These are phyloP conservation scores for Tetrahymena elliotti DNA, from an alignment of 73 alveolate species.

Conservation along the genomic window DNA sequence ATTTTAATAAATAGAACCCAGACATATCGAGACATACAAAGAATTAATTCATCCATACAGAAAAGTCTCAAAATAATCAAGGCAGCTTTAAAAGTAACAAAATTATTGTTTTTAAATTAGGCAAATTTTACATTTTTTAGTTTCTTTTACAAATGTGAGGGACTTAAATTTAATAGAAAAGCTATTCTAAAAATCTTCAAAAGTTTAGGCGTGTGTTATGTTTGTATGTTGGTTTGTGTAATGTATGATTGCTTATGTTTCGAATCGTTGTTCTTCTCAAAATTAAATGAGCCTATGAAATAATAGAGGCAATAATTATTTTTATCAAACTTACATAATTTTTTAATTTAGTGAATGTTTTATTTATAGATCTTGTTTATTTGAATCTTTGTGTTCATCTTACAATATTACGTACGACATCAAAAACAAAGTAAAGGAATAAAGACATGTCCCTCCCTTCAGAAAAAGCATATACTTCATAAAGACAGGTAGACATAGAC, in stretches of 20 bases:
- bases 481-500: neutral
- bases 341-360: neutral
- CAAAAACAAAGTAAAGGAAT: neutral
- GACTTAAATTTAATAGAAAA: neutral
- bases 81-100: neutral
- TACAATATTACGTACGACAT: neutral
- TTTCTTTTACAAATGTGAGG: neutral
- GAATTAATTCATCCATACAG: neutral
- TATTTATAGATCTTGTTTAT: neutral
- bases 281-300: neutral
- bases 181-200: neutral
- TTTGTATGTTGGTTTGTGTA: neutral
- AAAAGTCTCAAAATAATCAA: neutral
- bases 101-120: neutral
- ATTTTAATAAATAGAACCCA: neutral
- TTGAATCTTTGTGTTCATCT: neutral
- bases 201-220: neutral
- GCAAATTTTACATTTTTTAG: neutral
- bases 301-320: neutral
- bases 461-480: neutral
- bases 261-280: neutral
- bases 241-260: neutral
- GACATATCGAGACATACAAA: neutral
- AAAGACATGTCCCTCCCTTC: neutral
- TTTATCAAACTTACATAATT: neutral